A percentile compares a stretch with the other conserved stretches of the same genome.
Conservation (phyloP, 495 filamentous ascomycete species). For the Trichocladium antarcticum region DNA sequence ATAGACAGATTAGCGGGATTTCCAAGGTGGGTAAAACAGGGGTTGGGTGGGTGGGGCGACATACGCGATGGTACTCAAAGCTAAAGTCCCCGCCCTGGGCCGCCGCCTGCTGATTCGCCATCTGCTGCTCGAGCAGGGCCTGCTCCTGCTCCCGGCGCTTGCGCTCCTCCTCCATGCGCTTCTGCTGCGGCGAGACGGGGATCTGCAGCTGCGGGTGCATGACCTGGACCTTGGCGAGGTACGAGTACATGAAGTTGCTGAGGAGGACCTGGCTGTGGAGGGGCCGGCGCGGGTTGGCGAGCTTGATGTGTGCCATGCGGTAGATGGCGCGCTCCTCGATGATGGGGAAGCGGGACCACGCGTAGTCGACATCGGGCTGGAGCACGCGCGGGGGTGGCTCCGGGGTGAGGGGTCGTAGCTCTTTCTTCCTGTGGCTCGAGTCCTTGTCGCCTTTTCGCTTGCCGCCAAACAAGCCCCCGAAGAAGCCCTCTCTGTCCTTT, state of each 20-base stretch:
- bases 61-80: conserved; percentile 44
- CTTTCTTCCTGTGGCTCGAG: conserved; percentile 57
- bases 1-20: no score
- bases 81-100: conserved; percentile 33
- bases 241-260: conserved; percentile 99
- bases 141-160: conserved; percentile 53
- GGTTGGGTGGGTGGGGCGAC: conserved; percentile 11
- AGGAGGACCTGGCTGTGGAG: conserved; percentile 92
- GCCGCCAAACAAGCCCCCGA: conserved; percentile 84
- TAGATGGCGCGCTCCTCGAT: conserved; percentile 96
- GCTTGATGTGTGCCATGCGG: conserved; percentile 96
- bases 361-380: conserved; percentile 80
- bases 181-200: conserved; percentile 52
- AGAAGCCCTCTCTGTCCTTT: conserved; percentile 75
- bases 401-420: conserved; percentile 63
- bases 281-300: conserved; percentile 87
- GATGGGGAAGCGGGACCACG: conserved; percentile 92
- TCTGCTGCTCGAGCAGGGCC: conserved; percentile 39
- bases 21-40: conserved; percentile 10
- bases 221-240: conserved; percentile 95
- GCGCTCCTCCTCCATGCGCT: conserved; percentile 51
- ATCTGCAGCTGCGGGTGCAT: conserved; percentile 91
- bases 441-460: conserved; percentile 64
- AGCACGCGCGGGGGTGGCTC: conserved; percentile 62
- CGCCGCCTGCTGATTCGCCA: conserved; percentile 30